These are phyloP conservation scores for Erysiphe pulchra DNA, from an alignment of 2,329 filamentous ascomycete species.

Conservation along the genomic window DNA sequence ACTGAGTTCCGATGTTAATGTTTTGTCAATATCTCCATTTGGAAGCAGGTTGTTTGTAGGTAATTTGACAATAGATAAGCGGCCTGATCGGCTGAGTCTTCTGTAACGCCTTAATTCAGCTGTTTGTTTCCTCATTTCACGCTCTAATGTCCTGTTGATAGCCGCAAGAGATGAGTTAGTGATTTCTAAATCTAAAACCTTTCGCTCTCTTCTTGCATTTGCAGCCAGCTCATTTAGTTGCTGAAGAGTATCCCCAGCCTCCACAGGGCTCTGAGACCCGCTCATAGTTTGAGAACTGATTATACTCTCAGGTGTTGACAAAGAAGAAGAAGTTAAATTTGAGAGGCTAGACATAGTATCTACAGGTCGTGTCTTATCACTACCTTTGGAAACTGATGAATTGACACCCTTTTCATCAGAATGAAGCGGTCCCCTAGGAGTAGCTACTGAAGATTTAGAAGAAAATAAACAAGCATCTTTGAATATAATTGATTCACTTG, in stretches of 20 bases:
- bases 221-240: slow-evolving; percentile 51
- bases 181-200: slow-evolving; percentile 89
- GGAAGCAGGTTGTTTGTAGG: slow-evolving; percentile 20
- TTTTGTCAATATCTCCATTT: slow-evolving; percentile 15
- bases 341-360: slow-evolving; percentile 6
- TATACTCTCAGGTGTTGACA: neutral
- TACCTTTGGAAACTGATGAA: neutral
- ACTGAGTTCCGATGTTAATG: slow-evolving; percentile 22
- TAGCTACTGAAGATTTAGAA: too few species aligned
- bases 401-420: too few species aligned
- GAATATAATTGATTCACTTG: too few species aligned
- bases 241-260: slow-evolving; percentile 26
- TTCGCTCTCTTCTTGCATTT: slow-evolving; percentile 77
- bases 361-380: slow-evolving; percentile 1
- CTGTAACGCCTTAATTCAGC: slow-evolving; percentile 66
- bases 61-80: slow-evolving; percentile 33
- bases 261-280: slow-evolving; percentile 25
- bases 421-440: too few species aligned
- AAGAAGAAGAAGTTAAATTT: neutral
- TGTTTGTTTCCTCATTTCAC: slow-evolving; percentile 75
- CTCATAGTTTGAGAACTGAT: slow-evolving; percentile 1
- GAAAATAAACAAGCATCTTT: neutral
- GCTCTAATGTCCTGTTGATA: slow-evolving; percentile 80
- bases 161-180: slow-evolving; percentile 85
- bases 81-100: slow-evolving; percentile 60